Evolutionary conservation across 2,329 filamentous ascomycete species (phyloP).

Genomic region (Fusarium sp.): DNA sequence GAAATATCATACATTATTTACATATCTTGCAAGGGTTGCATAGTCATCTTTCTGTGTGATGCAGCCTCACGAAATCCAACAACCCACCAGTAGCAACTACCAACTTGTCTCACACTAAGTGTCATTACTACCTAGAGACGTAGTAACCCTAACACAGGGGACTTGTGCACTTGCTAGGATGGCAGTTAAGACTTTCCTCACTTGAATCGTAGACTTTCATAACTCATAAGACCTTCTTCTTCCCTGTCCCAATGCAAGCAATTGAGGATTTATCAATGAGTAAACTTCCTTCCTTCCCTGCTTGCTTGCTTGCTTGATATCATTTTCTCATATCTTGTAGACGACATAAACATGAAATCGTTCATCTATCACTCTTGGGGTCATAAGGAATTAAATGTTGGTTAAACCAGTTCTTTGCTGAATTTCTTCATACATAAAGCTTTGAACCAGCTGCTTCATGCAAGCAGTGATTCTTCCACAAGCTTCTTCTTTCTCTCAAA

Average conservation of each 20-base stretch:
- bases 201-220: not conserved
- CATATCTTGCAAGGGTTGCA: not conserved
- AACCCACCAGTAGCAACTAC: not conserved
- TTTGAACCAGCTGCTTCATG: not conserved
- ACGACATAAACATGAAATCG: too few species aligned
- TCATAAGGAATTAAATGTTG: not conserved
- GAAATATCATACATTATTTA: too few species aligned
- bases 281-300: too few species aligned
- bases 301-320: too few species aligned
- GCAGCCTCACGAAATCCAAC: not conserved
- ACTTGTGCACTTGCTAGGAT: rapidly evolving
- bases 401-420: not conserved
- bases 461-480: not conserved
- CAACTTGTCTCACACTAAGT: not conserved
- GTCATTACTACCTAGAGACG: not conserved
- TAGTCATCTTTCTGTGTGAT: not conserved
- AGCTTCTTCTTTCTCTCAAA: not conserved
- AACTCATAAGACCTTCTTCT: not conserved
- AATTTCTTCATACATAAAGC: not conserved
- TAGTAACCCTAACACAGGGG: not conserved
- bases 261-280: not conserved
- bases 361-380: not conserved
- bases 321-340: too few species aligned
- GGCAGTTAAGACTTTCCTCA: not conserved
- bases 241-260: not conserved